phyloP scores from a whole-genome alignment of 1,284 basidiomycete species.

The Papiliotrema fonsecae region DNA sequence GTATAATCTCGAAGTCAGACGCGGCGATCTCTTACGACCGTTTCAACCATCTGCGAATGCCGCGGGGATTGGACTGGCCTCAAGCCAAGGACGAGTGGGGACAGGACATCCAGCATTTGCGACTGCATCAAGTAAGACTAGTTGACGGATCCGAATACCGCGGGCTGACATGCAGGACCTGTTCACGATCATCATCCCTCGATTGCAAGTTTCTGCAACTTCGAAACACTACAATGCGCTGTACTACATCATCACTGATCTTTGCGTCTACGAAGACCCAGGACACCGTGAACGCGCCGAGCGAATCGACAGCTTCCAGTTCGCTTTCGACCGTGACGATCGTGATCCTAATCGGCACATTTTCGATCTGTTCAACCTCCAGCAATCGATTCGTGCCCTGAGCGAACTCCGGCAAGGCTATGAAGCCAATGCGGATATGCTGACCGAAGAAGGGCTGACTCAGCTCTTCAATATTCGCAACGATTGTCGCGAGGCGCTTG shows the following conservation, averaged over 20 bases:
- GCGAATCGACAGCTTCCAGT: slow-evolving; percentile 75
- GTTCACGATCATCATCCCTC: slow-evolving; percentile 72
- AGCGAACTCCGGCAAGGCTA: slow-evolving; percentile 55
- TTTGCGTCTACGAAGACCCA: slow-evolving; percentile 83
- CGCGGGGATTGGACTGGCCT: slow-evolving; percentile 57
- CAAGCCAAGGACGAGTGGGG: slow-evolving; percentile 43
- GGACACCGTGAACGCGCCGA: slow-evolving; percentile 70
- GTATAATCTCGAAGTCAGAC: slow-evolving; percentile 83
- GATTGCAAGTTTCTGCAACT: slow-evolving; percentile 82
- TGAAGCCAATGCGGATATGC: slow-evolving; percentile 52
- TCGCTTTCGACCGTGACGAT: slow-evolving; percentile 88
- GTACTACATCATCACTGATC: slow-evolving; percentile 80
- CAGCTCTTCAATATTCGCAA: slow-evolving; percentile 63
- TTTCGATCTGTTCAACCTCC: slow-evolving; percentile 66
- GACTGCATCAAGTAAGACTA: slow-evolving; percentile 66
- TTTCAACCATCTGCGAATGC: slow-evolving; percentile 84
- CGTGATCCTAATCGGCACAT: slow-evolving; percentile 58
- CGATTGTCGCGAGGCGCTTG: slow-evolving; percentile 67
- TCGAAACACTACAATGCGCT: slow-evolving; percentile 81
- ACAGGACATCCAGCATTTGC: slow-evolving; percentile 61
- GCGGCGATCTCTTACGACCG: slow-evolving; percentile 86
- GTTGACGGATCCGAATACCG: neutral
- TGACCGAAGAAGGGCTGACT: slow-evolving; percentile 53
- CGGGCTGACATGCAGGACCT: slow-evolving; percentile 59
- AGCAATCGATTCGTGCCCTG: slow-evolving; percentile 66